Evolutionary conservation across 805 yeast species (phyloP), one percentile per base, ranked within the genome.

Genomic region (Saccharomycopsis fibuligera): DNA sequence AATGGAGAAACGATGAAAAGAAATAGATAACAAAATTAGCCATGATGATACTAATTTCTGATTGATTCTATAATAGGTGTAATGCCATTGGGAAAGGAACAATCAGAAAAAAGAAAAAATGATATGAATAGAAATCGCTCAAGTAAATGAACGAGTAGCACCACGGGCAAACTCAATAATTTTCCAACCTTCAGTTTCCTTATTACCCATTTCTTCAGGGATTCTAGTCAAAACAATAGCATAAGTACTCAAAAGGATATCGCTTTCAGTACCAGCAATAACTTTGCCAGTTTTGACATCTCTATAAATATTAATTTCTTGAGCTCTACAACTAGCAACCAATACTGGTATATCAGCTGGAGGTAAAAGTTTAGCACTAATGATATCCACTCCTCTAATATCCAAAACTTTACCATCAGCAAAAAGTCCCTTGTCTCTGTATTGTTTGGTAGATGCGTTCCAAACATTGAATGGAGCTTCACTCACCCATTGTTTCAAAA

Each of bases 401-500:
- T 93, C 99, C 60, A 93, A 74, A 55, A 93, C 87, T 56, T 81
- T 79, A 40, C 96, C 91, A 59, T 93, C 99, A 12, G 96, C 81
- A 61, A 86, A 86, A 47, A 91, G 71, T 5, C 95, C 95, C 66
- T 90, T 95, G 60, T 90, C 96, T 62, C 84, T 78, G 64, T 88
- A 81, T 62, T 86, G 95, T 67, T 93, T 93, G 64, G 91, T 89
- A 65, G 86, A 87, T 30, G 96, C 96, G 57, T 85, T 79, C 78
- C 95, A 88, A 51, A 93, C 95, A 64, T 91, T 91, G 70, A 69
- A 91, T 39, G 99, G 97, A 25, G 98, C 98, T 68, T 93, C 99
- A 44, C 95, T 83, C 51, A 93, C 78, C 99, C 99, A 93, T 59
- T 73, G 70, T 66, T 90, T 86, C 63, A 93, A 74, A 19, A 82